phyloP scores from a whole-genome alignment of 2,329 filamentous ascomycete genomes.

The Decorospora gaudefroyi region DNA sequence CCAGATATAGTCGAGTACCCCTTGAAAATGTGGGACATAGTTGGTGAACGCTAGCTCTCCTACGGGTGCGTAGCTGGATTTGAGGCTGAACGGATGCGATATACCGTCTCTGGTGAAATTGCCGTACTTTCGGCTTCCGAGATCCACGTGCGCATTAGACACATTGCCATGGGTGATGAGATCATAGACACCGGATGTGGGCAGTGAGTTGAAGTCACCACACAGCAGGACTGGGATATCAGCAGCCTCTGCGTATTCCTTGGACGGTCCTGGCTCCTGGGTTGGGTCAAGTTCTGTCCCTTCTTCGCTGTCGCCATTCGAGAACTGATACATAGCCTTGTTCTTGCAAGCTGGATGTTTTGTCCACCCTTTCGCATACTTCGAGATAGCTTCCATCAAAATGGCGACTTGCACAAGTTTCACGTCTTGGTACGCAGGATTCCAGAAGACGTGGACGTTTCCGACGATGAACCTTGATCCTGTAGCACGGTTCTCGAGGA shows the following conservation, averaged over 20 bases:
- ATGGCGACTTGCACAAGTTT: slow-evolving; percentile 97
- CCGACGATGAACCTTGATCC: slow-evolving; percentile 91
- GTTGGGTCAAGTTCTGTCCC: slow-evolving; percentile 57
- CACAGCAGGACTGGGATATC: slow-evolving; percentile 91
- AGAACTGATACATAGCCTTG: slow-evolving; percentile 63
- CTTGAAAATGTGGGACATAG: slow-evolving; percentile 90
- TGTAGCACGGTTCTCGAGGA: slow-evolving; percentile 88
- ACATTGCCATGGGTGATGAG: slow-evolving; percentile 81
- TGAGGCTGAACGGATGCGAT: slow-evolving; percentile 89
- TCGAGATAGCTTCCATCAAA: slow-evolving; percentile 87
- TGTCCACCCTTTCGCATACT: slow-evolving; percentile 82
- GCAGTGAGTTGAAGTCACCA: slow-evolving; percentile 93
- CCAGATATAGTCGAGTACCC: slow-evolving; percentile 97
- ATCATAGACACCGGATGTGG: slow-evolving; percentile 87
- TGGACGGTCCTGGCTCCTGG: slow-evolving; percentile 74
- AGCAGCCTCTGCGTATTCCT: slow-evolving; percentile 82
- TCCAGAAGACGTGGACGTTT: slow-evolving; percentile 95
- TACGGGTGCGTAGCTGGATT: slow-evolving; percentile 84
- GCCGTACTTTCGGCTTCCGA: slow-evolving; percentile 82
- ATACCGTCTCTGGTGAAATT: slow-evolving; percentile 92
- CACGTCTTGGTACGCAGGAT: slow-evolving; percentile 86
- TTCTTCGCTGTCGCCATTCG: slow-evolving; percentile 56
- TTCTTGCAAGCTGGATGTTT: slow-evolving; percentile 80
- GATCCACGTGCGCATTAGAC: slow-evolving; percentile 75
- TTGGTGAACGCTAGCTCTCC: slow-evolving; percentile 93